These are phyloP conservation scores for Populus hybrid DNA, from an alignment of 441 rosid genomes.

Conservation along the genomic window DNA sequence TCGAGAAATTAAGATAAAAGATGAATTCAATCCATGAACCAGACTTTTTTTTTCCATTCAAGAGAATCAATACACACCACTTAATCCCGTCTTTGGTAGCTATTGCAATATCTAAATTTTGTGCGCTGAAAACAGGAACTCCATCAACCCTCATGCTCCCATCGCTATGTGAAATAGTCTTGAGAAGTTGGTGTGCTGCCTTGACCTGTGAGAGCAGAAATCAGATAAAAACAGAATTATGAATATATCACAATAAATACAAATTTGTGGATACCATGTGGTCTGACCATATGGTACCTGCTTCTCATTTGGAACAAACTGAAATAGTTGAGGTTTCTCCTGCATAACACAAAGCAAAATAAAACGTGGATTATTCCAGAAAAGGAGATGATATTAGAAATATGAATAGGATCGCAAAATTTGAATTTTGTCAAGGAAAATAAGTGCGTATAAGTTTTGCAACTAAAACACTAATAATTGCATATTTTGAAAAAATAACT, in stretches of 20 bases:
- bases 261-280: not conserved
- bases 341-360: slow-evolving; percentile 28
- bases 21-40: not conserved
- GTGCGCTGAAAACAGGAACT: slow-evolving; percentile 90
- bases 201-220: slow-evolving; percentile 54
- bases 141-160: slow-evolving; percentile 69
- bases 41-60: not conserved
- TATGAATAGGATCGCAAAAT: not conserved
- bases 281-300: slow-evolving; percentile 48
- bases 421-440: not conserved
- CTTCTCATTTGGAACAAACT: slow-evolving; percentile 93
- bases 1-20: not conserved
- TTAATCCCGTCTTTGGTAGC: slow-evolving; percentile 89
- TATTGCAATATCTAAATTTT: slow-evolving; percentile 92
- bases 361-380: not conserved
- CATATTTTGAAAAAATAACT: not conserved
- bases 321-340: slow-evolving; percentile 92
- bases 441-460: not conserved
- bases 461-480: not conserved
- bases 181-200: slow-evolving; percentile 85
- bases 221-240: slow-evolving; percentile 5
- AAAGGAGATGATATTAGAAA: not conserved
- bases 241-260: not conserved
- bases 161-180: slow-evolving; percentile 50
- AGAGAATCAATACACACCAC: slow-evolving; percentile 45